These are phyloP conservation scores for Arachis stenosperma DNA, from an alignment of 306 rosid genomes.

Conservation along the genomic window DNA sequence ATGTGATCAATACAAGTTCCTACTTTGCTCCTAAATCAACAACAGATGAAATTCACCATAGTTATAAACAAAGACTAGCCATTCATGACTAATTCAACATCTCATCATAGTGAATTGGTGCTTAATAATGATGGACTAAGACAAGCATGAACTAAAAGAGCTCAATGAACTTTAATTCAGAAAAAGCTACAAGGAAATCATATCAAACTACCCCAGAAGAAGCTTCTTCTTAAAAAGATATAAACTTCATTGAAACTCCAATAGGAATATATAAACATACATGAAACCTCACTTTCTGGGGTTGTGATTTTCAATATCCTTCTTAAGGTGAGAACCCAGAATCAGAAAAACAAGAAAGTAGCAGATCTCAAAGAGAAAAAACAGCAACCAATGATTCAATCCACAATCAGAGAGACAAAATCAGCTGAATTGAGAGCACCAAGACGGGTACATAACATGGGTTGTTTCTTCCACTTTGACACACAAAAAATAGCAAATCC, in stretches of 20 bases:
- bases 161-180: slow-evolving; percentile 10
- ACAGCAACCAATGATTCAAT: slow-evolving; percentile 19
- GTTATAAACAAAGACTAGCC: slow-evolving; percentile 19
- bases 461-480: slow-evolving; percentile 19
- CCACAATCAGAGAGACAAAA: slow-evolving; percentile 36
- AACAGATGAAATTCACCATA: slow-evolving; percentile 2
- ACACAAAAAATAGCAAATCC: neutral
- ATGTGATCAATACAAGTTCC: slow-evolving; percentile 27
- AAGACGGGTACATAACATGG: slow-evolving; percentile 41
- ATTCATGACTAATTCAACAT: slow-evolving; percentile 10
- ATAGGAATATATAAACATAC: slow-evolving; percentile 5
- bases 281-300: slow-evolving; percentile 21
- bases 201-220: slow-evolving; percentile 33
- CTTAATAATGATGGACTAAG: neutral
- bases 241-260: slow-evolving; percentile 1
- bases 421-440: slow-evolving; percentile 51
- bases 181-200: neutral
- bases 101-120: slow-evolving; percentile 26
- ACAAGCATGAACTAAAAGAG: slow-evolving; percentile 15
- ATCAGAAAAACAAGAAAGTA: neutral
- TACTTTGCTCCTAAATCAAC: slow-evolving; percentile 34
- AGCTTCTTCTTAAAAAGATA: neutral
- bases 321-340: slow-evolving; percentile 31
- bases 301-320: neutral
- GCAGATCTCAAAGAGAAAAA: slow-evolving; percentile 51